A percentile compares a stretch with the other conserved stretches of the same genome.
phyloP scores from a whole-genome alignment of 2,329 filamentous ascomycete genomes.

The Cephalotrichum gorgonifer region DNA sequence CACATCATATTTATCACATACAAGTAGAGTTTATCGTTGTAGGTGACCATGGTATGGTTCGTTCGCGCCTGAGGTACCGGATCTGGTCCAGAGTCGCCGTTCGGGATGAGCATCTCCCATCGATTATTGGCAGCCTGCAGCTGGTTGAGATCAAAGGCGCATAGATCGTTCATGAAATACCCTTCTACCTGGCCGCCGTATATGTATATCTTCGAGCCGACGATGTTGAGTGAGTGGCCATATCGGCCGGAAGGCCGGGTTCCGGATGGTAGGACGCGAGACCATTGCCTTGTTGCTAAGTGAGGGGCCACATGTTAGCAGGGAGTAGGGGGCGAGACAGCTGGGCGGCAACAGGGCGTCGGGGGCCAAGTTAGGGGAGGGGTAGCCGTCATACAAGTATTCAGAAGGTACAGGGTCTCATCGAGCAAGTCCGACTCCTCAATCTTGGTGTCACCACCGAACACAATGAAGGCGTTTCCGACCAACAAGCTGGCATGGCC shows the following conservation, averaged over 20 bases:
- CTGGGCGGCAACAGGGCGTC: neutral
- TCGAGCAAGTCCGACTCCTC: constrained; percentile 86
- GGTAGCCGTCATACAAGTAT: constrained; percentile 67
- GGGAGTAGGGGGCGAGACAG: neutral
- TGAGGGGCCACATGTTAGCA: constrained; percentile 3
- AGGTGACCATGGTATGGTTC: constrained; percentile 88
- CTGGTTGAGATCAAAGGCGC: constrained; percentile 92
- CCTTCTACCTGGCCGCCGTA: constrained; percentile 97
- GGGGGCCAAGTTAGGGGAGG: neutral
- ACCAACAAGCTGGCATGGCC: constrained; percentile 90
- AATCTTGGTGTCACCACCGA: constrained; percentile 95
- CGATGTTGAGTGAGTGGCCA: constrained; percentile 89
- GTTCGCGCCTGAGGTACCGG: constrained; percentile 76
- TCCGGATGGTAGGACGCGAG: constrained; percentile 78
- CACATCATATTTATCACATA: constrained; percentile 35
- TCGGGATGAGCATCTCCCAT: constrained; percentile 81
- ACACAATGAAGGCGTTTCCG: constrained; percentile 97
- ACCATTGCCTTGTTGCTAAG: constrained; percentile 94
- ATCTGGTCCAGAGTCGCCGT: constrained; percentile 31
- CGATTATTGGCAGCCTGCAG: constrained; percentile 82
- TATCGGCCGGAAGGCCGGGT: constrained; percentile 83
- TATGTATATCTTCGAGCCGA: constrained; percentile 94
- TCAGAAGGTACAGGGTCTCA: constrained; percentile 90
- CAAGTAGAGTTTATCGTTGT: constrained; percentile 88
- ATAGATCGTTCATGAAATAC: constrained; percentile 94